These are phyloP conservation scores for Monilinia fructigena DNA, from an alignment of 2,329 filamentous ascomycete genomes.

Conservation along the genomic window DNA sequence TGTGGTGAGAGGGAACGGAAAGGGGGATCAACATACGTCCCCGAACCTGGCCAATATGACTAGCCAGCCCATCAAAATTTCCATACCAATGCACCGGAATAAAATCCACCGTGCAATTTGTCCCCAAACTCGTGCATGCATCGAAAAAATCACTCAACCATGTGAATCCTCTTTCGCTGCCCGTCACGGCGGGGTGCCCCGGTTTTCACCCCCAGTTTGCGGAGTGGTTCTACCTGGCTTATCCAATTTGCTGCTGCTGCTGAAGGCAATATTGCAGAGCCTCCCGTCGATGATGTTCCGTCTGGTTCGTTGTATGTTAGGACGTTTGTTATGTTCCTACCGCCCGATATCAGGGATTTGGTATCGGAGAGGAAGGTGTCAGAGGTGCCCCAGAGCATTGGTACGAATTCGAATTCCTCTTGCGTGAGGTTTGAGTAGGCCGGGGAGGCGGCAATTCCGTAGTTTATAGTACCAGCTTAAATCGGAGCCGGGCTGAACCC, in stretches of 20 bases:
- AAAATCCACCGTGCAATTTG: conserved; percentile 62
- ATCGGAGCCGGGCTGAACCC: conserved; percentile 55
- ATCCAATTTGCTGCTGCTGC: conserved; percentile 69
- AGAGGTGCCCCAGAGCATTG: conserved; percentile 73
- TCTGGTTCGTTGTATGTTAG: conserved; percentile 83
- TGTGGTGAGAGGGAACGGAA: not conserved
- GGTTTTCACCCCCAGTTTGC: conserved; percentile 60
- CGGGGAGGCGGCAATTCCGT: conserved; percentile 55
- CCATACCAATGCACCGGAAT: conserved; percentile 68
- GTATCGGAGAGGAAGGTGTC: conserved; percentile 63
- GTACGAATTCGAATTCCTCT: conserved; percentile 68
- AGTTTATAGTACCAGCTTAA: conserved; percentile 91
- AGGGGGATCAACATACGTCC: conserved; percentile 31
- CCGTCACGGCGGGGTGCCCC: conserved; percentile 73
- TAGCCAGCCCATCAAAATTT: conserved; percentile 46
- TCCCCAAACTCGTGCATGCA: conserved; percentile 54
- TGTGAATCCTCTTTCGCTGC: conserved; percentile 55
- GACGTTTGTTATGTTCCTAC: conserved; percentile 62
- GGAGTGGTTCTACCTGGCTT: conserved; percentile 67
- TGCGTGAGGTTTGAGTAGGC: conserved; percentile 51
- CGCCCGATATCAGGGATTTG: conserved; percentile 51
- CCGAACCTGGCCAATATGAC: conserved; percentile 40
- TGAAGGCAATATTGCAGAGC: conserved; percentile 59
- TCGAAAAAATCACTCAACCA: conserved; percentile 69
- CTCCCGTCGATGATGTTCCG: conserved; percentile 47